A percentile compares a stretch with the other conserved stretches of the same genome.
phyloP scores from a whole-genome alignment of 768 basidiomycete genomes.

The Tulasnella sp. region DNA sequence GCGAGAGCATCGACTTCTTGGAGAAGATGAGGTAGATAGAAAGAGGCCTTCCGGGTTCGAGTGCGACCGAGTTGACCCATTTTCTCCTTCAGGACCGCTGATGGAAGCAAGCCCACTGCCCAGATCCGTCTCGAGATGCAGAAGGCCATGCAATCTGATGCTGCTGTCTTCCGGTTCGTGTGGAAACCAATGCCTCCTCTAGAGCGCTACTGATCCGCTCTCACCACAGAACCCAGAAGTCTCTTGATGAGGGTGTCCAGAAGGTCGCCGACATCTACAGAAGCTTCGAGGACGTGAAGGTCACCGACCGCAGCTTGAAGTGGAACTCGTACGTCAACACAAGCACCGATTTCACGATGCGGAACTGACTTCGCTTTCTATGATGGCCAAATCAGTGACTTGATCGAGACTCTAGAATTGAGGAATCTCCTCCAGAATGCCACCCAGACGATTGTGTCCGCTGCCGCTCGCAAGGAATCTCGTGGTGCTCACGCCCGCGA shows the following conservation, averaged over 20 bases:
- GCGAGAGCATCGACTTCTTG: constrained; percentile 76
- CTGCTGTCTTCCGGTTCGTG: constrained; percentile 86
- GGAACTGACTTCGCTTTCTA: background rate
- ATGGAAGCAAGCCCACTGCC: constrained; percentile 80
- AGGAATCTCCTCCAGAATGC: constrained; percentile 95
- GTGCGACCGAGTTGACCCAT: background rate
- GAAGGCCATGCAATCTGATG: constrained; percentile 97
- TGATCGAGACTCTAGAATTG: constrained; percentile 94
- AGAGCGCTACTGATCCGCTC: background rate
- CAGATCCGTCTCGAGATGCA: constrained; percentile 94
- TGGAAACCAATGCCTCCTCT: background rate
- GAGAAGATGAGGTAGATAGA: constrained; percentile 68
- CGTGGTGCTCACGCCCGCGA: constrained; percentile 99
- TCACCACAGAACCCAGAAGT: constrained; percentile 65
- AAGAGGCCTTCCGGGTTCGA: background rate
- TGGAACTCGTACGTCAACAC: constrained; percentile 87
- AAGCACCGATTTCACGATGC: background rate
- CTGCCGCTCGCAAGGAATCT: constrained; percentile 92
- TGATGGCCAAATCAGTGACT: constrained; percentile 56
- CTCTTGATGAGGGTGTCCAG: constrained; percentile 86
- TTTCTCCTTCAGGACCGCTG: constrained; percentile 51
- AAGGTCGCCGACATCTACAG: constrained; percentile 84
- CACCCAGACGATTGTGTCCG: constrained; percentile 89
- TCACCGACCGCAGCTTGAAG: constrained; percentile 98
- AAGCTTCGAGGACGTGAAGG: constrained; percentile 84